phyloP scores from a whole-genome alignment of 225 moss, liverwort and hornwort genomes.

The Physcomitrellopsis africana region DNA sequence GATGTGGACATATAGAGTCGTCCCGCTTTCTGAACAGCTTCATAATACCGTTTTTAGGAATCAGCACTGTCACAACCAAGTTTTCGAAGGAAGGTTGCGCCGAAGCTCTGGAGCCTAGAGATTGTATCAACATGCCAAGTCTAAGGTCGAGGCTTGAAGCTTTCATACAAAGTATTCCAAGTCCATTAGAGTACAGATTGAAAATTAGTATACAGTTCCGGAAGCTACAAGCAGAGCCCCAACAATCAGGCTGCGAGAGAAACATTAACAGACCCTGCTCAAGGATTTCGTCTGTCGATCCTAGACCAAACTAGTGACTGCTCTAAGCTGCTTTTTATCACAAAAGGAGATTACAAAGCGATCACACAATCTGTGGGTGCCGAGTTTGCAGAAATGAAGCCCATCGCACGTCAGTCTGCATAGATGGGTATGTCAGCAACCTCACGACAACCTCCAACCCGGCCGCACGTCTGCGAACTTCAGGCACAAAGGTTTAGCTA shows the following conservation, averaged over 20 bases:
- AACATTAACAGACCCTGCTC: neutral
- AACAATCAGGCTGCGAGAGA: neutral
- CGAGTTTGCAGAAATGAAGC: neutral
- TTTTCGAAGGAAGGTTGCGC: too few relatives aligned
- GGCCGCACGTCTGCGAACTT: too few relatives aligned
- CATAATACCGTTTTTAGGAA: too few relatives aligned
- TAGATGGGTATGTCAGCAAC: neutral
- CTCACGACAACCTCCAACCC: neutral
- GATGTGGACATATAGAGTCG: too few relatives aligned
- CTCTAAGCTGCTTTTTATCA: neutral
- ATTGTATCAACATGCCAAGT: neutral
- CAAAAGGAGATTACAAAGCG: neutral
- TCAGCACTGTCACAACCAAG: too few relatives aligned
- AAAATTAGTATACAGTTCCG: neutral
- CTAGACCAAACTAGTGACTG: neutral
- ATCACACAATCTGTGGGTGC: neutral
- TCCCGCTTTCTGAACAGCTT: too few relatives aligned
- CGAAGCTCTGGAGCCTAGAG: too few relatives aligned
- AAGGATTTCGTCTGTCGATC: neutral
- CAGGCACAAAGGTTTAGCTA: slow-evolving; percentile 9
- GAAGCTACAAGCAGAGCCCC: neutral
- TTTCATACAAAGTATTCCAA: neutral
- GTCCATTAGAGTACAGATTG: neutral
- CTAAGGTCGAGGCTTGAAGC: neutral
- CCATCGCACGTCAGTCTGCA: neutral